Conservation (phyloP, 2,329 filamentous ascomycete genomes). For the Coniochaeta sp. region DNA sequence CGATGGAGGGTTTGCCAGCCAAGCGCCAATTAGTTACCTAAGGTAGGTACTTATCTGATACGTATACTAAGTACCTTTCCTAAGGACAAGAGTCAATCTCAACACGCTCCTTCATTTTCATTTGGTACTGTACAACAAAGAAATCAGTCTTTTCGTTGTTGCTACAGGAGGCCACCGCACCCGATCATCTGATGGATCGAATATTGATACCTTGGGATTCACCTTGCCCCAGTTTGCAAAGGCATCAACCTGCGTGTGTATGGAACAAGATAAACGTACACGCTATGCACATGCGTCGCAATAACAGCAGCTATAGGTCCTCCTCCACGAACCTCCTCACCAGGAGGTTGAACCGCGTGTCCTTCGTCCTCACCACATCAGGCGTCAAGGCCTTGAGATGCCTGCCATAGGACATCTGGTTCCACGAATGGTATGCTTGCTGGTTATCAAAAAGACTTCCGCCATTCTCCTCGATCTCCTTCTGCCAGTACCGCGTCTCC, state of each 20-base stretch:
- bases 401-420: conserved; percentile 26
- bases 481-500: conserved; percentile 21
- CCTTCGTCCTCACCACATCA: conserved; percentile 18
- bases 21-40: too few species aligned
- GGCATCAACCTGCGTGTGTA: not conserved
- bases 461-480: conserved; percentile 20
- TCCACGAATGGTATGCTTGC: conserved; percentile 29
- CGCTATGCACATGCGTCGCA: not conserved
- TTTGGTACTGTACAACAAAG: too few species aligned
- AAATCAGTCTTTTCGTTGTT: not conserved
- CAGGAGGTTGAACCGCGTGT: conserved; percentile 29
- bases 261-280: too few species aligned
- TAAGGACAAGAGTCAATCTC: too few species aligned
- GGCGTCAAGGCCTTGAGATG: conserved; percentile 24
- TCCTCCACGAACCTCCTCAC: conserved; percentile 20
- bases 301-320: conserved; percentile 4
- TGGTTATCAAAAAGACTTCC: conserved; percentile 26
- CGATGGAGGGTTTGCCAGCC: too few species aligned
- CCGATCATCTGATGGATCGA: not conserved
- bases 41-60: too few species aligned
- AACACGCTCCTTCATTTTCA: too few species aligned
- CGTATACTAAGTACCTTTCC: too few species aligned
- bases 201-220: not conserved
- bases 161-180: not conserved
- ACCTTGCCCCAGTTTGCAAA: not conserved